Conservation (phyloP, 2,329 filamentous ascomycete species). For the Fusarium haematococcum region DNA sequence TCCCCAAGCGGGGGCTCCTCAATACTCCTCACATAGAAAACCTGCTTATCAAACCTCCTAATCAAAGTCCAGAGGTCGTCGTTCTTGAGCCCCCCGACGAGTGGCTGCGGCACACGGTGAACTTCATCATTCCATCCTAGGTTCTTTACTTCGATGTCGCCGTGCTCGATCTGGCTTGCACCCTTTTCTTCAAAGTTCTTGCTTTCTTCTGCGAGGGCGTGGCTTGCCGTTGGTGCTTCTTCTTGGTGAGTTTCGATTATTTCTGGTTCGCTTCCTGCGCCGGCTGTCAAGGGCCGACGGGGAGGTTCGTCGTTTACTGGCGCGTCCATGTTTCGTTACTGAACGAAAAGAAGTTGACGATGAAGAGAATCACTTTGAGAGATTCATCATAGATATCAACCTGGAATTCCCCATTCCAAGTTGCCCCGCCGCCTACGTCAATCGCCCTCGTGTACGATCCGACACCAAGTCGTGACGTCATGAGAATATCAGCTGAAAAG, state of each 20-base stretch:
- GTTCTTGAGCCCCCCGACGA: conserved; percentile 77
- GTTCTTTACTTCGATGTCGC: conserved; percentile 69
- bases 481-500: neutral
- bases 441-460: neutral
- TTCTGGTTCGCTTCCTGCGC: conserved; percentile 44
- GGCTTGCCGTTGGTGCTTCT: conserved; percentile 51
- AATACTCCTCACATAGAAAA: conserved; percentile 76
- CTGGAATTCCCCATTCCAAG: too few species aligned
- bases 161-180: conserved; percentile 58
- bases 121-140: conserved; percentile 77
- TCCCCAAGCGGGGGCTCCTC: conserved; percentile 65
- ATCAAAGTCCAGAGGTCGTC: conserved; percentile 80
- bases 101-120: conserved; percentile 63
- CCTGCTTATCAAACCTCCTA: conserved; percentile 79
- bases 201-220: conserved; percentile 51
- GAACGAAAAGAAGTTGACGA: neutral
- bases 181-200: conserved; percentile 54
- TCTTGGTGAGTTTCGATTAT: conserved; percentile 44
- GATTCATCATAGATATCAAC: neutral
- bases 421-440: conserved; percentile 36
- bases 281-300: conserved; percentile 29
- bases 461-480: neutral
- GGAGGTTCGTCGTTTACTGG: conserved; percentile 15
- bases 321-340: conserved; percentile 17
- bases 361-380: neutral